Conservation (phyloP, 2,329 filamentous ascomycete species). For the Xylariaceae sp. region DNA sequence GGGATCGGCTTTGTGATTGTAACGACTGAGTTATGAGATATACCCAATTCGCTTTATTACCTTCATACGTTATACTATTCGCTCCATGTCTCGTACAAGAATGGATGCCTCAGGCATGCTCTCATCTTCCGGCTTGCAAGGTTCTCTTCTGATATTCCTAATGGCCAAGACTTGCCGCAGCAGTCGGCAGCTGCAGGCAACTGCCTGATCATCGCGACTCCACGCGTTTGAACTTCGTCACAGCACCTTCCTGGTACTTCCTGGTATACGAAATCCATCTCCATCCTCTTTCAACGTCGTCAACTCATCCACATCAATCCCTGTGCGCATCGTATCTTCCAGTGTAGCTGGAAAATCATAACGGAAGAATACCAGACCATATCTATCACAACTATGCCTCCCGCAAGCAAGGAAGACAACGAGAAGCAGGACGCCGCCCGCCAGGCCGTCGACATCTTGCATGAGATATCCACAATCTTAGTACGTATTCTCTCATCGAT, state of each 20-base stretch:
- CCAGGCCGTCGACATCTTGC: slow-evolving; percentile 75
- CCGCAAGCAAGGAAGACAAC: slow-evolving; percentile 41
- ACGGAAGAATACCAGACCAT: not conserved
- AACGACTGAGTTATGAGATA: slow-evolving; percentile 8
- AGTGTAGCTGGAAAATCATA: not conserved
- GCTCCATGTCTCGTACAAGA: not conserved
- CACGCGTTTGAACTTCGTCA: not conserved
- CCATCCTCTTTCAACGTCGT: not conserved
- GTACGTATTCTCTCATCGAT: slow-evolving; percentile 44
- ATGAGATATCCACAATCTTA: slow-evolving; percentile 83
- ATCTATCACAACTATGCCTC: slow-evolving; percentile 16
- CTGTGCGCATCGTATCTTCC: not conserved
- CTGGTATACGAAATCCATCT: not conserved
- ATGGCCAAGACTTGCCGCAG: slow-evolving; percentile 1
- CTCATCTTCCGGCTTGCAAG: too few relatives aligned
- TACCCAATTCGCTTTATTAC: slow-evolving; percentile 9
- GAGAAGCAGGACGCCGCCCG: slow-evolving; percentile 72
- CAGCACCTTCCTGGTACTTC: not conserved
- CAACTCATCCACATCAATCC: not conserved
- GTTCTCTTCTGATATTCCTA: too few relatives aligned
- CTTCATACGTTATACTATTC: not conserved
- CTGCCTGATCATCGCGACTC: slow-evolving; percentile 17
- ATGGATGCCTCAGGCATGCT: not conserved
- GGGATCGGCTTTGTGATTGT: slow-evolving; percentile 7
- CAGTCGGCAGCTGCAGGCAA: slow-evolving; percentile 21